These are phyloP conservation scores for Acanthamoeba healyi DNA, from an alignment of 208 protist genomes.

Conservation along the genomic window DNA sequence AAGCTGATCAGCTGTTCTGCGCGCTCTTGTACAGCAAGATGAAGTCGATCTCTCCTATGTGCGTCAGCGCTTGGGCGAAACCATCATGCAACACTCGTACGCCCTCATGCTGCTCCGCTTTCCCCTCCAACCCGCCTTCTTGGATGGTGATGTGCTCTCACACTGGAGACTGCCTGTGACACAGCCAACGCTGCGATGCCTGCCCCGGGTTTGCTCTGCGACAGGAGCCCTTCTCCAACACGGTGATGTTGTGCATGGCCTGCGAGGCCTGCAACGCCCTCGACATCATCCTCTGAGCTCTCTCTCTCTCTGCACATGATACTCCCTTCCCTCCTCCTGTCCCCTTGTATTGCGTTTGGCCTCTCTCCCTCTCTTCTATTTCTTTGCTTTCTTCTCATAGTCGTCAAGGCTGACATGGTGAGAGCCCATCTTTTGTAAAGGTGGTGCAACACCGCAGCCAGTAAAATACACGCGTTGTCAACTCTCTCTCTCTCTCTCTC, in stretches of 20 bases:
- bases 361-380: too few relatives aligned
- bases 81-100: background rate
- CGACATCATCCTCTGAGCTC: background rate
- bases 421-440: too few relatives aligned
- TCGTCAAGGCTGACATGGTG: too few relatives aligned
- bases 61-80: background rate
- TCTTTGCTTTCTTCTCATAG: too few relatives aligned
- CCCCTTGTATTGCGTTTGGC: too few relatives aligned
- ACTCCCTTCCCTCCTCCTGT: background rate
- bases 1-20: background rate
- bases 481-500: too few relatives aligned
- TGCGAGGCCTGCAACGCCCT: background rate
- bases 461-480: too few relatives aligned
- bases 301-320: background rate
- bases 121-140: too few relatives aligned
- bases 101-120: too few relatives aligned
- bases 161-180: background rate
- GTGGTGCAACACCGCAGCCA: too few relatives aligned
- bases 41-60: conserved; percentile 13
- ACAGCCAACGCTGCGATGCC: conserved; percentile 5
- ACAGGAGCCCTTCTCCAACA: background rate
- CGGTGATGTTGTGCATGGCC: conserved; percentile 32
- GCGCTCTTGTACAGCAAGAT: background rate
- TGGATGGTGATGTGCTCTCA: too few relatives aligned
- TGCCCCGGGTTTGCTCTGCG: background rate